Conservation (phyloP, 768 basidiomycete species). For the Mycena indigotica region DNA sequence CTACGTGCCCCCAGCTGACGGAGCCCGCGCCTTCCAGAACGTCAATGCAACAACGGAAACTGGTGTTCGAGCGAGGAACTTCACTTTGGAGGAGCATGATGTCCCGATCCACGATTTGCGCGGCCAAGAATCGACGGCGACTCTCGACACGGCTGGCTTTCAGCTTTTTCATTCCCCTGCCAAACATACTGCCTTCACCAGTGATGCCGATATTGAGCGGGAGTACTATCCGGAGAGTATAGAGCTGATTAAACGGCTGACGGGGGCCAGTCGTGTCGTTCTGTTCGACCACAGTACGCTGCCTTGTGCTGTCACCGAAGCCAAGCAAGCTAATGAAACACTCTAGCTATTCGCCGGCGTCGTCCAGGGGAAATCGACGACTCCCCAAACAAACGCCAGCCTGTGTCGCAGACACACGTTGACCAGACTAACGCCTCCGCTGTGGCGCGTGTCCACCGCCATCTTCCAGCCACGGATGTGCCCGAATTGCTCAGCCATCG, state of each 20-base stretch:
- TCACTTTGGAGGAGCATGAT: conserved; percentile 17
- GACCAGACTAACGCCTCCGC: conserved; percentile 42
- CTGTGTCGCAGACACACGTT: conserved; percentile 36
- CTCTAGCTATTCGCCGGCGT: conserved; percentile 31
- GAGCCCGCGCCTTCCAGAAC: conserved; percentile 40
- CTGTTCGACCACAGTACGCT: conserved; percentile 46
- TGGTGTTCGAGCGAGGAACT: conserved; percentile 37
- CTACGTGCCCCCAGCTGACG: conserved; percentile 39
- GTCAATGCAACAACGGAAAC: conserved; percentile 37
- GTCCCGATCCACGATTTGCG: conserved; percentile 36
- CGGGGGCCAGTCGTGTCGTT: conserved; percentile 40
- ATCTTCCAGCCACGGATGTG: conserved; percentile 40
- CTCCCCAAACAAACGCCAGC: conserved; percentile 28
- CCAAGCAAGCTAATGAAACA: not conserved
- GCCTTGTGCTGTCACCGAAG: not conserved
- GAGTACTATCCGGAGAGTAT: conserved; percentile 44
- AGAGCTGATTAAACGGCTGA: conserved; percentile 40
- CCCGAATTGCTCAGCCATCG: conserved; percentile 39
- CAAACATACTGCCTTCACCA: conserved; percentile 33
- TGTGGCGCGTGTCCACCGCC: conserved; percentile 38
- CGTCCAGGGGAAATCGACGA: conserved; percentile 28
- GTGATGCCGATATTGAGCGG: conserved; percentile 37
- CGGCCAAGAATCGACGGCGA: conserved; percentile 34
- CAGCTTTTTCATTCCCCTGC: conserved; percentile 31
- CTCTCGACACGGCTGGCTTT: conserved; percentile 39